Base-by-base conservation (phyloP, 305 asterid genomes). In the Caryopteris hybrid region DNA sequence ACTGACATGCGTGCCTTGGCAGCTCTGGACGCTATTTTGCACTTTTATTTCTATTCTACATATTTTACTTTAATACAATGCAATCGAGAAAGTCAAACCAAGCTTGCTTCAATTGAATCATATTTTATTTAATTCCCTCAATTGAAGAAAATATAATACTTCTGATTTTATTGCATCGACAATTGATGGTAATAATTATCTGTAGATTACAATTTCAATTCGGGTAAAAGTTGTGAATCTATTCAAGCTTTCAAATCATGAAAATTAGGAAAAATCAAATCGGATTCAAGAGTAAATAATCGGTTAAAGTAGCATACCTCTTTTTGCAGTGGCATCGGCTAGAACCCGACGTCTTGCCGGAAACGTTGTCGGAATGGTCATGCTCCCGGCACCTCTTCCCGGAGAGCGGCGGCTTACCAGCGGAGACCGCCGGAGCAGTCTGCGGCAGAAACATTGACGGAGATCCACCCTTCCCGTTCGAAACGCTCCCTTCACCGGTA, bases 401-500 rank as follows among this genome's bases (percentile, higher is more conserved):
- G 1, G 85, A 71, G 14, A 83, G 83, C 13, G 95, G 92, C 6
- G 97, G 95, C 46, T 86, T 90, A 0, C 78, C 83, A n/a, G 85
- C 78, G 56, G 94, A 79, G 31, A 80, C 57, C 9, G 80, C 70
- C n/a, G 83, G 77, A n/a, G 69, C 77, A 29, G 79, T 18, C 2
- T 87, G 85, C 23, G 85, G 61, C 4, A 76, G 53, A 27, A 73
- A 76, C 80, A 80, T 63, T 0, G 85, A 45, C n/a, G 88, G 61
- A 25, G 85, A 75, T 6, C 78, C 90, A 18, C 75, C 81, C 45
- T 85, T 86, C 0, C 91, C 96, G 55, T 88, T 88, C 0, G 92
- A 82, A 0, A 88, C 93, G 71, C 96, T 91, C 23, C 96, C 97
- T 73, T 91, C 96, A 11, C 89, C 96, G 8, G 97, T 83, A 38